phyloP scores from a whole-genome alignment of 78 protist species.

The Guillardia theta region DNA sequence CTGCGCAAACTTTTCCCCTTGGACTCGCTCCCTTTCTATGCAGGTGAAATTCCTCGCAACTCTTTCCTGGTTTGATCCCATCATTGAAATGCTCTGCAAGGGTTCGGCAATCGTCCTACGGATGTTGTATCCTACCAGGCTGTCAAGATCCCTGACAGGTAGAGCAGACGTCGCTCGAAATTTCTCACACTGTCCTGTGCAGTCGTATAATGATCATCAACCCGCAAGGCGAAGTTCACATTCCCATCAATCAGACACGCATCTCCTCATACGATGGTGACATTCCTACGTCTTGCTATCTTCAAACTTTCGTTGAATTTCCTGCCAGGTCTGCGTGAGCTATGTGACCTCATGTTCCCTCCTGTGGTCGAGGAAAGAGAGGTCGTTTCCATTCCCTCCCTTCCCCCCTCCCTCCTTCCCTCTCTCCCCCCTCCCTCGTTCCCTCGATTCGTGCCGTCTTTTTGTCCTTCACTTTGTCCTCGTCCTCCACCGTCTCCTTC shows the following conservation, averaged over 20 bases:
- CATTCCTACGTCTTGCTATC: no score
- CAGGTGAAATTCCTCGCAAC: no score
- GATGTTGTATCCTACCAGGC: constrained; percentile 64
- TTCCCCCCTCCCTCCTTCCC: no score
- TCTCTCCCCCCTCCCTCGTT: no score
- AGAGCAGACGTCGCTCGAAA: no score
- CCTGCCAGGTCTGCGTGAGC: constrained; percentile 48
- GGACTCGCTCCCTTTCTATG: neutral
- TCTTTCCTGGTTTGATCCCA: no score
- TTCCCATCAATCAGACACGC: neutral
- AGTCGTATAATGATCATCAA: constrained; percentile 59
- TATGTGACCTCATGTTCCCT: constrained; percentile 40
- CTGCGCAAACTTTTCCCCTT: neutral
- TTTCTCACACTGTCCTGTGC: no score
- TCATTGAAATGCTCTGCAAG: no score
- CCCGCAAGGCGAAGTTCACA: neutral
- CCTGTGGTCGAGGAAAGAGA: neutral
- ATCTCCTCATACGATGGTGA: neutral
- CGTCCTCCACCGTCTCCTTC: neutral
- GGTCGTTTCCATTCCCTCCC: no score
- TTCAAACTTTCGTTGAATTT: no score
- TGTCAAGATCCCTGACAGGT: constrained; percentile 49
- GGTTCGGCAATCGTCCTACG: neutral
- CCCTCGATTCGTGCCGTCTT: no score
- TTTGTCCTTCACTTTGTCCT: no score